These are phyloP conservation scores for Agaricus bisporus DNA, from an alignment of 768 basidiomycete species.

Conservation along the genomic window DNA sequence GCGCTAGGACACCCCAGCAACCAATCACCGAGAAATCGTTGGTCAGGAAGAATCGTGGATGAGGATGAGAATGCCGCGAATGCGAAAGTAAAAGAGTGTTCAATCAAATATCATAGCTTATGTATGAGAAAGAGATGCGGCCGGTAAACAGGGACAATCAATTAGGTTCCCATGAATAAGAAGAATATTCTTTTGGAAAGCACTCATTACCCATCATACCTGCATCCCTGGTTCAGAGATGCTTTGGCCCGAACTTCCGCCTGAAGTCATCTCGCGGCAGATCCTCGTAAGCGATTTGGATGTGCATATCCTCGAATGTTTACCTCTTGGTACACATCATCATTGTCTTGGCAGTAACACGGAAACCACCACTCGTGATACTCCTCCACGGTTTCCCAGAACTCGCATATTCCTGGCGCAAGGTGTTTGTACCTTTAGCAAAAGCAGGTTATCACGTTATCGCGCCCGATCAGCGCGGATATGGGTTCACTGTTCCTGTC, in stretches of 20 bases:
- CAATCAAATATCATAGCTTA: too few relatives aligned
- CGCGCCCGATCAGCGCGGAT: conserved; percentile 57
- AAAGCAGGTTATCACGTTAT: conserved; percentile 52
- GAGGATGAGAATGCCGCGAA: too few relatives aligned
- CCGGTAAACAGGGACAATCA: too few relatives aligned
- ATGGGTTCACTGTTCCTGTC: conserved; percentile 31
- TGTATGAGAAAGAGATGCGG: too few relatives aligned
- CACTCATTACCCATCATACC: background rate
- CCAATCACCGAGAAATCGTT: too few relatives aligned
- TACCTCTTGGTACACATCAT: conserved; percentile 15
- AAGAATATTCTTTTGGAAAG: too few relatives aligned
- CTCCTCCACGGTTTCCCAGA: conserved; percentile 67
- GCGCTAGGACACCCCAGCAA: too few relatives aligned
- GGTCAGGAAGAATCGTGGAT: too few relatives aligned
- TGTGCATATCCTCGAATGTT: conserved; percentile 46
- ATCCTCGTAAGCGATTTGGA: conserved; percentile 42
- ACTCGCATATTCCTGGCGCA: conserved; percentile 61
- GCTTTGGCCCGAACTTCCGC: conserved; percentile 16
- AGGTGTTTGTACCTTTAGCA: conserved; percentile 45
- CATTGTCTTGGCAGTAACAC: background rate
- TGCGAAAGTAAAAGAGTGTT: too few relatives aligned
- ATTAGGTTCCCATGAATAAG: too few relatives aligned
- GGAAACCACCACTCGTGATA: conserved; percentile 39
- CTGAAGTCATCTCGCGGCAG: conserved; percentile 30
- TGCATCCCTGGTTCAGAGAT: too few relatives aligned